phyloP scores from a whole-genome alignment of 2,329 filamentous ascomycete species.

The Ascochyta pisi region DNA sequence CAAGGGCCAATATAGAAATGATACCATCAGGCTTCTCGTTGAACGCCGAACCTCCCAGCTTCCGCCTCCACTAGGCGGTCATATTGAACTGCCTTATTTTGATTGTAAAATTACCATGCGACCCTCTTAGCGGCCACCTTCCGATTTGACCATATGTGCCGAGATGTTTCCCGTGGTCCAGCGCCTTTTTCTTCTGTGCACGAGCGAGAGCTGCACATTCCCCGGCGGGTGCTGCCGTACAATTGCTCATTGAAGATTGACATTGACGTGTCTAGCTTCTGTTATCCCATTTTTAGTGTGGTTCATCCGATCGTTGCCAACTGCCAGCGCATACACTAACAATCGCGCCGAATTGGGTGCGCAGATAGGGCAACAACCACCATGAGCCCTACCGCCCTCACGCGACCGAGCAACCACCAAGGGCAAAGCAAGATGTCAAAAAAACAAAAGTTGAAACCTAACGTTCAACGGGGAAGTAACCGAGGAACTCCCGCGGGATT shows the following conservation, averaged over 20 bases:
- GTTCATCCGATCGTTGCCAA: background rate
- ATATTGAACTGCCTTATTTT: constrained; percentile 3
- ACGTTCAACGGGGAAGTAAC: background rate
- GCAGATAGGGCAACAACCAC: background rate
- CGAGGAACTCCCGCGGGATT: background rate
- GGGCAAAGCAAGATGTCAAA: background rate
- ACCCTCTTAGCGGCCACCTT: constrained; percentile 11
- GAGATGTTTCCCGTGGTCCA: constrained; percentile 1
- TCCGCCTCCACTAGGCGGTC: constrained; percentile 1
- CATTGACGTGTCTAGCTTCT: constrained; percentile 31
- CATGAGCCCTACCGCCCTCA: background rate
- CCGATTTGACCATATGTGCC: constrained; percentile 3
- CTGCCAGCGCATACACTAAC: constrained; percentile 7
- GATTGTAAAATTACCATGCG: constrained; percentile 3
- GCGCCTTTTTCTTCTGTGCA: background rate
- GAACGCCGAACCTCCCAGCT: constrained; percentile 8
- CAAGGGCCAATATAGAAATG: constrained; percentile 27
- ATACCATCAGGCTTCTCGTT: constrained; percentile 27
- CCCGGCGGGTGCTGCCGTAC: constrained; percentile 8
- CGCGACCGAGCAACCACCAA: background rate
- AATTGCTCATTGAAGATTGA: constrained; percentile 2
- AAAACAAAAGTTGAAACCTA: background rate
- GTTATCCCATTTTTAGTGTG: constrained; percentile 8
- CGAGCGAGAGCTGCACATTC: background rate
- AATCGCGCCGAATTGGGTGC: background rate